Base-by-base conservation (phyloP, 108 stramenopile species). In the Cyclotella distinguenda region DNA sequence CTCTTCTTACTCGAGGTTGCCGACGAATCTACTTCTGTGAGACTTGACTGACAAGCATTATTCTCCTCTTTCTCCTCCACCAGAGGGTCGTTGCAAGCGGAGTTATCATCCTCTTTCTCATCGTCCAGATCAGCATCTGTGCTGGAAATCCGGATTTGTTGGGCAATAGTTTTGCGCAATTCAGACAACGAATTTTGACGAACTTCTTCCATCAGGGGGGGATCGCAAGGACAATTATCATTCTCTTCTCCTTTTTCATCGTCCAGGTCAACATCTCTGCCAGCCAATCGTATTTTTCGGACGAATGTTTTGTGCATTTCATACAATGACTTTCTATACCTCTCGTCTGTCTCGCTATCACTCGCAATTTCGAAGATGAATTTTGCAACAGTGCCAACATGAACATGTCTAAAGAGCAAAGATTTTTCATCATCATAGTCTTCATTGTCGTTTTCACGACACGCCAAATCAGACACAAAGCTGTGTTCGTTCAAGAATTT, bases 341-440 rank as follows among this genome's bases (percentile, higher is more conserved):
- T 32, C 39, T 87, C 90, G 13, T 70, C 79, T 0, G 91, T 91
- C 27, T 79, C 87, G 18, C 63, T 52, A 51, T 91, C 87, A 57
- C 88, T 89, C 10, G 83, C 95, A 13, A 93, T 51, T 34, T 83
- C 82, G 67, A 95, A 95, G 12, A 95, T 76, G 62, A 91, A 91
- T 25, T 88, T 68, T 5, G 85, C 87, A 15, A 95, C 81, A 18
- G 74, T 90, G 19, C 85, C 87, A 13, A 95, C 91, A 60, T 95
- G 91, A 18, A 93, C 95, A 40, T 91, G 81, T 5, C 79, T 58
- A 18, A 93, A 77, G 18, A 84, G 72, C 36, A 84, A 58, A 0
- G 56, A 6, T 10, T 75, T 50, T 34, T 73, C 82, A 15, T 78
- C 69, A 12, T 64, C 65, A 49, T 75, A 70, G 9, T 53, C 63